These are phyloP conservation scores for Podila clonocystis DNA, from an alignment of 192 early-diverging fungal species.

Conservation along the genomic window DNA sequence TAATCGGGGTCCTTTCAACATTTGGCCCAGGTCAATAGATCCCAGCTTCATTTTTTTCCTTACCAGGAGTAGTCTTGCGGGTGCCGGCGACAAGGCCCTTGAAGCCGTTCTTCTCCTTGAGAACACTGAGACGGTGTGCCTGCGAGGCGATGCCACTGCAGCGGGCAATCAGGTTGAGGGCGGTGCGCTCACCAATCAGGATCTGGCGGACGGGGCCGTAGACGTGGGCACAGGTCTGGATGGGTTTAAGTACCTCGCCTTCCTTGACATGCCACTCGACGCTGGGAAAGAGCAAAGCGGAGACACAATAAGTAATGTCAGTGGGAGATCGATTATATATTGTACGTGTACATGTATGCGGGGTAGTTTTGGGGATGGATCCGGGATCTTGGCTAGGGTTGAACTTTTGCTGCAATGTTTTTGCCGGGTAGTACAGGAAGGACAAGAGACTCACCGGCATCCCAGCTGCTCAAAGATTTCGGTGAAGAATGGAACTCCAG, in stretches of 20 bases:
- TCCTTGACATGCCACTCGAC: slow-evolving; percentile 90
- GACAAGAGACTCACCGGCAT: slow-evolving; percentile 72
- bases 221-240: slow-evolving; percentile 79
- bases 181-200: slow-evolving; percentile 92
- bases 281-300: slow-evolving; percentile 39
- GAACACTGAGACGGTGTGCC: slow-evolving; percentile 56
- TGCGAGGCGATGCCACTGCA: slow-evolving; percentile 91
- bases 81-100: slow-evolving; percentile 93
- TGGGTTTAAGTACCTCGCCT: slow-evolving; percentile 83
- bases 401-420: not conserved
- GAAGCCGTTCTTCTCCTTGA: slow-evolving; percentile 80
- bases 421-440: not conserved
- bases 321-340: not conserved
- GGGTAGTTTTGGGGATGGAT: not conserved
- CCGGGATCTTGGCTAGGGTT: no score
- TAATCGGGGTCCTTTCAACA: not conserved
- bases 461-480: slow-evolving; percentile 93
- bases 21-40: no score
- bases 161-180: slow-evolving; percentile 93
- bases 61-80: slow-evolving; percentile 96
- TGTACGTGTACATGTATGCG: not conserved
- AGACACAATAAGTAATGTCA: not conserved
- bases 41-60: not conserved
- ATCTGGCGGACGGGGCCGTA: slow-evolving; percentile 84
- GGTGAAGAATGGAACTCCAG: slow-evolving; percentile 95